Conservation (phyloP, 345 rosid genomes). For the Boechera divaricarpa region DNA sequence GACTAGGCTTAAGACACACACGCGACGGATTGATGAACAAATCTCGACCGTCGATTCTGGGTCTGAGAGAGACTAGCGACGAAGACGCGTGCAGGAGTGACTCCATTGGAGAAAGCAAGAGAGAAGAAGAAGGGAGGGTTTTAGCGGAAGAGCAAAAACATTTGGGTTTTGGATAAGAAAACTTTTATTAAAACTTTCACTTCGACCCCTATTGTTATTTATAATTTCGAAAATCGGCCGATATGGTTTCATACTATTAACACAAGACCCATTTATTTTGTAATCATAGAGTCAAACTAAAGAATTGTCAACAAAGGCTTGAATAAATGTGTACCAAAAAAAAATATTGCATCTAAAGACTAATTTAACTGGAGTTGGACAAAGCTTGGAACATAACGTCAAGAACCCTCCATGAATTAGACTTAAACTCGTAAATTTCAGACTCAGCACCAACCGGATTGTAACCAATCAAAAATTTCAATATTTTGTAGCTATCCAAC, state of each 20-base stretch:
- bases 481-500: too few species aligned
- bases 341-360: not conserved
- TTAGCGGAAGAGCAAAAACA: not conserved
- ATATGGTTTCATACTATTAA: not conserved
- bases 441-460: too few species aligned
- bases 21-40: constrained; percentile 28
- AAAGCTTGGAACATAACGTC: too few species aligned
- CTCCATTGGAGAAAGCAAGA: constrained; percentile 53
- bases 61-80: constrained; percentile 41
- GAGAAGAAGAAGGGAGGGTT: constrained; percentile 17
- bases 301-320: not conserved
- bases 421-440: too few species aligned
- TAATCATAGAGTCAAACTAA: not conserved
- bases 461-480: too few species aligned
- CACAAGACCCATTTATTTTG: not conserved
- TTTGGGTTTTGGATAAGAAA: constrained; percentile 44
- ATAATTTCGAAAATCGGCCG: not conserved
- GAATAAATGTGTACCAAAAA: too few species aligned
- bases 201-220: constrained; percentile 19
- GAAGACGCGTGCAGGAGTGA: constrained; percentile 51
- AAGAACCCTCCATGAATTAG: too few species aligned
- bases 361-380: not conserved
- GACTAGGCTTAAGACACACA: constrained; percentile 22
- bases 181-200: not conserved
- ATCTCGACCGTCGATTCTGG: constrained; percentile 29